These are phyloP conservation scores for Craterostigma plantagineum DNA, from an alignment of 257 asterid genomes.

Conservation along the genomic window DNA sequence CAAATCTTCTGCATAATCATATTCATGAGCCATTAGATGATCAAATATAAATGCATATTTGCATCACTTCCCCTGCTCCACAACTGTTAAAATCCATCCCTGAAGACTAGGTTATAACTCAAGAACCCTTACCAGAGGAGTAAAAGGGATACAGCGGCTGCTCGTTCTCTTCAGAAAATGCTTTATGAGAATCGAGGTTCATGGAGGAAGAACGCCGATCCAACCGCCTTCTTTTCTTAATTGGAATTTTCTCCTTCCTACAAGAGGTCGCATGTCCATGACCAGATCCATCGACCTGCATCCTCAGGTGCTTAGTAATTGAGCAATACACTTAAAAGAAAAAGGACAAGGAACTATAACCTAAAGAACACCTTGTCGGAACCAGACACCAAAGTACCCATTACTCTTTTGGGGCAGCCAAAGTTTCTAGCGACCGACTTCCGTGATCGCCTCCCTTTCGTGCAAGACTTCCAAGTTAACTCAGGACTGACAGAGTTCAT, in stretches of 20 bases:
- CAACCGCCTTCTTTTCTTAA: constrained; percentile 43
- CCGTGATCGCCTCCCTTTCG: constrained; percentile 54
- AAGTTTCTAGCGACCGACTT: constrained; percentile 38
- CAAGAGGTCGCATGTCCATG: constrained; percentile 20
- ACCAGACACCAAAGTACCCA: constrained; percentile 57
- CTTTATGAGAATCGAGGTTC: not conserved
- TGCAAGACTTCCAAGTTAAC: constrained; percentile 52
- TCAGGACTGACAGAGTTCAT: constrained; percentile 6
- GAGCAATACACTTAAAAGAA: not conserved
- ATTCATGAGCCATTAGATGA: constrained; percentile 12
- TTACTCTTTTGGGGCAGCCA: constrained; percentile 61
- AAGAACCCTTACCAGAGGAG: constrained; percentile 13
- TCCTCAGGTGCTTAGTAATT: constrained; percentile 5
- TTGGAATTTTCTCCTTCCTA: constrained; percentile 33
- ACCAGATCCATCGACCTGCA: constrained; percentile 31
- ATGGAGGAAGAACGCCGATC: no score
- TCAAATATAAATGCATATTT: constrained; percentile 7
- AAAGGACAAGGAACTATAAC: not conserved
- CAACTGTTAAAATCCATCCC: no score
- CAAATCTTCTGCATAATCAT: constrained; percentile 32
- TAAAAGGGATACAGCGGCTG: constrained; percentile 18
- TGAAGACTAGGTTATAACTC: constrained; percentile 10
- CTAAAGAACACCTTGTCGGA: constrained; percentile 48
- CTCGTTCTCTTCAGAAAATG: constrained; percentile 19
- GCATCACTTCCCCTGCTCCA: no score